Conservation (phyloP, 73 alveolate genomes). For the Paramecium caudatum region DNA sequence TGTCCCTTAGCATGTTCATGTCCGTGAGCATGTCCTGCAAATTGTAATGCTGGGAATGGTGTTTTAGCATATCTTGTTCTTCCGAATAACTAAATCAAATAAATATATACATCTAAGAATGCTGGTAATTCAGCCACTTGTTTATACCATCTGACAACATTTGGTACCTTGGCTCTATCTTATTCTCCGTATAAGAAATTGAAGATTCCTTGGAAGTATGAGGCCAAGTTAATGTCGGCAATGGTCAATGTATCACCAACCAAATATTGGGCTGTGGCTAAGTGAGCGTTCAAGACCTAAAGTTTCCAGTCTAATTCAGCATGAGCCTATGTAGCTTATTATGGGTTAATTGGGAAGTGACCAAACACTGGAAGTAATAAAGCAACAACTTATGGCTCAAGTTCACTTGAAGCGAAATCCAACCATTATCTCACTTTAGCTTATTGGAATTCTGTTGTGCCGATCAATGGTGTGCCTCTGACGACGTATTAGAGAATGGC, state of each 20-base stretch:
- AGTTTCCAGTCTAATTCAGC: slow-evolving; percentile 81
- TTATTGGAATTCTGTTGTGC: slow-evolving; percentile 64
- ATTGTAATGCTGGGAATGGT: slow-evolving; percentile 75
- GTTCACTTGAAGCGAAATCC: slow-evolving; percentile 79
- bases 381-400: slow-evolving; percentile 78
- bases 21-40: slow-evolving; percentile 74
- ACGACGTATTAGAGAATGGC: slow-evolving; percentile 84
- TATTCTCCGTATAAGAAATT: slow-evolving; percentile 83
- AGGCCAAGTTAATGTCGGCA: slow-evolving; percentile 92
- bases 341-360: slow-evolving; percentile 80
- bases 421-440: slow-evolving; percentile 86
- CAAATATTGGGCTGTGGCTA: slow-evolving; percentile 82
- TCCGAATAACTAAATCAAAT: slow-evolving; percentile 76
- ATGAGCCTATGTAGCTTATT: slow-evolving; percentile 71
- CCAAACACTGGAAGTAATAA: slow-evolving; percentile 89
- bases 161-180: slow-evolving; percentile 84
- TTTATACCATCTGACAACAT: slow-evolving; percentile 83
- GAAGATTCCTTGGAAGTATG: slow-evolving; percentile 82
- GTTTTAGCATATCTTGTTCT: slow-evolving; percentile 81
- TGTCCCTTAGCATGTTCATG: slow-evolving; percentile 75
- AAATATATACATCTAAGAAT: slow-evolving; percentile 75
- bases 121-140: slow-evolving; percentile 83
- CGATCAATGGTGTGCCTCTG: slow-evolving; percentile 79
- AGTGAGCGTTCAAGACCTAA: slow-evolving; percentile 79
- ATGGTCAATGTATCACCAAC: slow-evolving; percentile 92